Conservation (phyloP, 306 rosid species). For the Vigna mungo region DNA sequence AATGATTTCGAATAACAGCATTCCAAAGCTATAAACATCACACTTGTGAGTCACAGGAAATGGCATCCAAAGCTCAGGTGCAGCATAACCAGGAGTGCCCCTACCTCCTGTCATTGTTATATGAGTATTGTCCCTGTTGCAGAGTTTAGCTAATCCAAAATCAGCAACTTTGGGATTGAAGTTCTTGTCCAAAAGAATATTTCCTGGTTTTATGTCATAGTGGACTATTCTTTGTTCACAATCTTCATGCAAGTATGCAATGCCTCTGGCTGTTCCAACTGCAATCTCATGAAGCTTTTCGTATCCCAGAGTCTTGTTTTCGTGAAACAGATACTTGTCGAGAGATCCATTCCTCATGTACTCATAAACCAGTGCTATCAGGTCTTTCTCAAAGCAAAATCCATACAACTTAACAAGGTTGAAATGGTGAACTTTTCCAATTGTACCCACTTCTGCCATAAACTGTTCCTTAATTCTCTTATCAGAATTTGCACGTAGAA, state of each 20-base stretch:
- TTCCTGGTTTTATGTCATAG: conserved; percentile 17
- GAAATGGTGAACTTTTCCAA: background rate
- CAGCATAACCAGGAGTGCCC: conserved; percentile 9
- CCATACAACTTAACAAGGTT: background rate
- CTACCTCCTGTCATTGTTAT: background rate
- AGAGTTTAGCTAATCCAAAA: conserved; percentile 4
- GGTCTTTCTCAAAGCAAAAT: background rate
- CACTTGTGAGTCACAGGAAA: background rate
- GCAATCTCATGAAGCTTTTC: conserved; percentile 10
- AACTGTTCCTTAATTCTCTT: background rate
- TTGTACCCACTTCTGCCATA: background rate
- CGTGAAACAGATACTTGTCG: background rate
- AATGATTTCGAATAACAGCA: background rate
- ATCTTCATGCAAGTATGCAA: conserved; percentile 11
- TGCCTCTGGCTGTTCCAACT: conserved; percentile 1
- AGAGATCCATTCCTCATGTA: conserved; percentile 9
- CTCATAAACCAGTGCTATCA: background rate
- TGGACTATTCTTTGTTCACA: conserved; percentile 11
- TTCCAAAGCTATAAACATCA: background rate
- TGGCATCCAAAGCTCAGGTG: conserved; percentile 26
- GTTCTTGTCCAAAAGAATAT: background rate
- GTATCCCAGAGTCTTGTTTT: background rate
- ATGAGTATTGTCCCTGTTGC: conserved; percentile 15
- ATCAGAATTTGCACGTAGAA: background rate
- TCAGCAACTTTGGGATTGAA: conserved; percentile 15